Evolutionary conservation across 2,329 filamentous ascomycete genomes (phyloP).

Genomic region (Metarhizium guizhouense): DNA sequence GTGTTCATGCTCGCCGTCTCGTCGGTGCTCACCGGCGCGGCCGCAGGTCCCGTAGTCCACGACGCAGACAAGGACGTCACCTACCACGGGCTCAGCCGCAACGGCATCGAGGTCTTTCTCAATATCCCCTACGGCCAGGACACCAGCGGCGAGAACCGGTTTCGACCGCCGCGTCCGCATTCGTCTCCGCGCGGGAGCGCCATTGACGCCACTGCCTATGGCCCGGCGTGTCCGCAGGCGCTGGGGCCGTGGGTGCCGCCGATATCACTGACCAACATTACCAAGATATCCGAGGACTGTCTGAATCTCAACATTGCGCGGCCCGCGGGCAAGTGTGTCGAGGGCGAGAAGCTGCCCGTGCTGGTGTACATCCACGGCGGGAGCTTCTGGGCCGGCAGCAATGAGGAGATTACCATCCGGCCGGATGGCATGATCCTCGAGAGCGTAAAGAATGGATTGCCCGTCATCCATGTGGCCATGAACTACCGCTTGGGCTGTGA

Average conservation of each 20-base stretch:
- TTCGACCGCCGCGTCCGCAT: constrained; percentile 32
- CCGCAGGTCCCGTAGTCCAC: constrained; percentile 3
- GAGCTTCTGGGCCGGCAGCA: constrained; percentile 21
- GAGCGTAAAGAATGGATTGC: constrained; percentile 31
- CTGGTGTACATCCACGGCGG: constrained; percentile 27
- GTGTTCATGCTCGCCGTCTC: neutral
- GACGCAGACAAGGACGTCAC: constrained; percentile 21
- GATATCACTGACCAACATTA: constrained; percentile 26
- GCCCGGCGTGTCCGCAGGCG: constrained; percentile 35
- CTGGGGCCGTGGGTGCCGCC: constrained; percentile 19
- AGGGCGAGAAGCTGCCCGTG: constrained; percentile 21
- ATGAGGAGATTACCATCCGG: constrained; percentile 22
- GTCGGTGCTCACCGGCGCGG: neutral
- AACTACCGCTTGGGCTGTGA: constrained; percentile 21
- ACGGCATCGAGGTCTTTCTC: constrained; percentile 37
- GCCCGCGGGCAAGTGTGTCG: constrained; percentile 13
- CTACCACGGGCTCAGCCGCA: constrained; percentile 33
- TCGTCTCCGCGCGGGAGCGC: constrained; percentile 20
- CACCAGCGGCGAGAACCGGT: constrained; percentile 34
- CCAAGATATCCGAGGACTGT: constrained; percentile 27
- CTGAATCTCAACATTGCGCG: constrained; percentile 26
- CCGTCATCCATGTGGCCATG: constrained; percentile 25
- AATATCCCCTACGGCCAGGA: constrained; percentile 38
- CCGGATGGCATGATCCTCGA: constrained; percentile 37
- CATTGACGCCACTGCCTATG: constrained; percentile 29